Evolutionary conservation across 768 basidiomycete species (phyloP).

Genomic region (Leucocoprinus birnbaumii): DNA sequence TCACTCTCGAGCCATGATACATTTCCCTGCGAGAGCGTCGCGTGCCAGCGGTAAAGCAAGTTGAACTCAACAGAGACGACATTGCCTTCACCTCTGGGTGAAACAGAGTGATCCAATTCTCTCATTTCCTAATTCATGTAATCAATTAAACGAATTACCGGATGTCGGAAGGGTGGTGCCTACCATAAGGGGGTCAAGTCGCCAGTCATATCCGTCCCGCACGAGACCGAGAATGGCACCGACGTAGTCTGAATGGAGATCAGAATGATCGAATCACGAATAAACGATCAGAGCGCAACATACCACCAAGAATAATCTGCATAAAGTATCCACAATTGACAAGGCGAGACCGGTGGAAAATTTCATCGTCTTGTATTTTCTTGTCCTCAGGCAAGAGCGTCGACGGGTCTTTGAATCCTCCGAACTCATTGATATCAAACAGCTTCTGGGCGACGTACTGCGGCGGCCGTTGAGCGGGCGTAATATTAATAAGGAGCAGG

Average conservation of each 20-base stretch:
- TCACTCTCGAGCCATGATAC: slow-evolving; percentile 47
- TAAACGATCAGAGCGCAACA: slow-evolving; percentile 3
- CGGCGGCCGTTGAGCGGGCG: slow-evolving; percentile 6
- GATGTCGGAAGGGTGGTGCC: slow-evolving; percentile 9
- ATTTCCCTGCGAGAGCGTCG: slow-evolving; percentile 54
- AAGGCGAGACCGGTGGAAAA: slow-evolving; percentile 70
- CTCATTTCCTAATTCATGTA: slow-evolving; percentile 44
- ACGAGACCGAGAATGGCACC: slow-evolving; percentile 70
- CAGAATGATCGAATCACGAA: not conserved
- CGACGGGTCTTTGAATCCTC: slow-evolving; percentile 35
- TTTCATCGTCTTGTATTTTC: slow-evolving; percentile 65
- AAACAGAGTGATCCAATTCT: slow-evolving; percentile 45
- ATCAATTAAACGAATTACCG: not conserved
- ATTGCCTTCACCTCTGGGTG: slow-evolving; percentile 71
- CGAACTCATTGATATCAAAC: slow-evolving; percentile 64
- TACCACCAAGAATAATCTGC: slow-evolving; percentile 62
- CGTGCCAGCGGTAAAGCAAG: slow-evolving; percentile 63
- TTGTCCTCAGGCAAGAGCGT: slow-evolving; percentile 18
- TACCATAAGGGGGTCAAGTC: slow-evolving; percentile 66
- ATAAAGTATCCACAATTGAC: slow-evolving; percentile 74
- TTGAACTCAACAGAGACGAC: slow-evolving; percentile 78
- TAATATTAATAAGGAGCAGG: slow-evolving; percentile 3
- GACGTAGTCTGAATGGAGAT: slow-evolving; percentile 53
- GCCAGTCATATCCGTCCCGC: slow-evolving; percentile 63
- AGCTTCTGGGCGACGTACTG: slow-evolving; percentile 72